phyloP scores from a whole-genome alignment of 495 filamentous ascomycete species.

The Xylaria flabelliformis region DNA sequence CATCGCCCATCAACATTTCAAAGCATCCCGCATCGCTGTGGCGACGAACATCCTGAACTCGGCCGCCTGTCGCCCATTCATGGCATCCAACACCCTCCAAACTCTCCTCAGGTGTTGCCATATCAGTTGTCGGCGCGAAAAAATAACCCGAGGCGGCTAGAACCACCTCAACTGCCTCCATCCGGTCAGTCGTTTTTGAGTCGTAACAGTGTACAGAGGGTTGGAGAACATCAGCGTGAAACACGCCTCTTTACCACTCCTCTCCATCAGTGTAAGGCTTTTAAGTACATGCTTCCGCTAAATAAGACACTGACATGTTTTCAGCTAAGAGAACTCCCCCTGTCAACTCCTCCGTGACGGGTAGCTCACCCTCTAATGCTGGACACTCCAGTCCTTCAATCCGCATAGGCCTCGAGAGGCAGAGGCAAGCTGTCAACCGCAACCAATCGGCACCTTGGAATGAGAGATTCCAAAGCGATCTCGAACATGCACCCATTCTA shows the following conservation, averaged over 20 bases:
- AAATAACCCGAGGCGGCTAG: not conserved
- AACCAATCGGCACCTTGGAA: conserved; percentile 25
- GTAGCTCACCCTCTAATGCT: conserved; percentile 43
- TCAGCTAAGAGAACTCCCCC: conserved; percentile 30
- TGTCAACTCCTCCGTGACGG: conserved; percentile 28
- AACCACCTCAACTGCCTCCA: conserved; percentile 24
- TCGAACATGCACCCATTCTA: conserved; percentile 36
- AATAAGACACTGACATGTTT: conserved; percentile 27
- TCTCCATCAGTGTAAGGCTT: conserved; percentile 41
- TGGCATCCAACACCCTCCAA: not conserved
- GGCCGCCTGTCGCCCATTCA: not conserved
- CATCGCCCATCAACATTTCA: conserved; percentile 24
- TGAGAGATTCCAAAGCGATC: conserved; percentile 29
- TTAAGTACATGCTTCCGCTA: not conserved
- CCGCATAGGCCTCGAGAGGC: conserved; percentile 41
- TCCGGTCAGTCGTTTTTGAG: conserved; percentile 19
- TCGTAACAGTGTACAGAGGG: conserved; percentile 30
- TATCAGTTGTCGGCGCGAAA: conserved; percentile 10
- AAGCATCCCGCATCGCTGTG: conserved; percentile 7
- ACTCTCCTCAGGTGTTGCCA: not conserved
- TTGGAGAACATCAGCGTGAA: conserved; percentile 36
- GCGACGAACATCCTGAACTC: not conserved
- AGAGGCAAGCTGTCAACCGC: conserved; percentile 22
- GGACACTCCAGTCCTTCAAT: conserved; percentile 49
- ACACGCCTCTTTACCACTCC: conserved; percentile 41